Evolutionary conservation across 2,329 filamentous ascomycete genomes (phyloP).

Genomic region (Cercospora sp.): DNA sequence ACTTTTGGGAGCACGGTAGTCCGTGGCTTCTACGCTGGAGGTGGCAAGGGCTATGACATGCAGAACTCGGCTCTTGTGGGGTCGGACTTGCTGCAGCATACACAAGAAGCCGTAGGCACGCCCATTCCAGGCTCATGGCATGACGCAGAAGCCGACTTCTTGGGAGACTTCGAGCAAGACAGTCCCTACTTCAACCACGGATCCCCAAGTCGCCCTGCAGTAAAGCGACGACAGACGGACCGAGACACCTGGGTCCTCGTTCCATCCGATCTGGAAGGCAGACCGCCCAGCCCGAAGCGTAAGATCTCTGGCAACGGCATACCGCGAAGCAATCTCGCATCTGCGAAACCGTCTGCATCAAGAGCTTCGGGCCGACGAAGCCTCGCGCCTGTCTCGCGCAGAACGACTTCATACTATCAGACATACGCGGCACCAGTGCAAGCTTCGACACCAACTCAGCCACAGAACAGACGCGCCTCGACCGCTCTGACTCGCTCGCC

Average conservation of each 20-base stretch:
- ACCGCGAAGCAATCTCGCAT: slow-evolving; percentile 19
- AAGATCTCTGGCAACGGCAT: slow-evolving; percentile 37
- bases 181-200: slow-evolving; percentile 42
- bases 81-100: slow-evolving; percentile 30
- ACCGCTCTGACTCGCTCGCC: slow-evolving; percentile 54
- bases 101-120: slow-evolving; percentile 38
- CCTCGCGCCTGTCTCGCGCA: slow-evolving; percentile 44
- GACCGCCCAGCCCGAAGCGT: slow-evolving; percentile 45
- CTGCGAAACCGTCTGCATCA: slow-evolving; percentile 31
- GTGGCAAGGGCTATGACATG: slow-evolving; percentile 69
- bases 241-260: slow-evolving; percentile 53
- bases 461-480: slow-evolving; percentile 52
- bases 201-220: slow-evolving; percentile 27
- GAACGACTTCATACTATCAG: slow-evolving; percentile 35
- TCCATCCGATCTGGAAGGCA: slow-evolving; percentile 55
- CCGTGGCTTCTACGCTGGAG: slow-evolving; percentile 82
- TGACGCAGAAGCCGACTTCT: slow-evolving; percentile 50
- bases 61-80: slow-evolving; percentile 19
- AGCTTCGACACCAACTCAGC: slow-evolving; percentile 5
- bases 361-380: slow-evolving; percentile 40
- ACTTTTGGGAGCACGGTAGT: slow-evolving; percentile 78
- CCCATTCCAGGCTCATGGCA: slow-evolving; percentile 58
- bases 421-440: slow-evolving; percentile 42
- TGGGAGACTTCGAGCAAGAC: slow-evolving; percentile 47
- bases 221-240: slow-evolving; percentile 51